These are phyloP conservation scores for Candida ipomoeae DNA, from an alignment of 805 yeast genomes.

Conservation along the genomic window DNA sequence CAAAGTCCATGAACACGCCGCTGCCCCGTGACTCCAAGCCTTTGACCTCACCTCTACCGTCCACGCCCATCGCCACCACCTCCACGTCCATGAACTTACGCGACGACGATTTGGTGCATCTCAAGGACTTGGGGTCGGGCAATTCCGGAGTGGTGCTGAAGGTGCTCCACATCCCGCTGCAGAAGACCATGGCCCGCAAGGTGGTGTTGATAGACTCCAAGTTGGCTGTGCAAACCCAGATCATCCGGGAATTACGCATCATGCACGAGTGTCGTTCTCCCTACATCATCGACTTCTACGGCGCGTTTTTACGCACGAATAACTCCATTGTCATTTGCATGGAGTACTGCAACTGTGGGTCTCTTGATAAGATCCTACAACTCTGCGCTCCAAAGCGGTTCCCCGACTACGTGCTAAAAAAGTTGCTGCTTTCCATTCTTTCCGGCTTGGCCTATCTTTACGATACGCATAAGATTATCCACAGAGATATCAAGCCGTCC, in stretches of 20 bases:
- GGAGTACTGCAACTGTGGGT: slow-evolving; percentile 96
- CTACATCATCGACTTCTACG: slow-evolving; percentile 84
- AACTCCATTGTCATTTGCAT: slow-evolving; percentile 83
- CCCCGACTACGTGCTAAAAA: slow-evolving; percentile 65
- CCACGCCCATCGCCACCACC: slow-evolving; percentile 35
- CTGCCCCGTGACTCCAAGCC: slow-evolving; percentile 4
- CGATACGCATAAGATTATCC: slow-evolving; percentile 81
- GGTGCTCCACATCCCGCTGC: slow-evolving; percentile 84
- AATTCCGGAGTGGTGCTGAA: slow-evolving; percentile 91
- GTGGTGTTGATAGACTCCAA: slow-evolving; percentile 82
- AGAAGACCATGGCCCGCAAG: slow-evolving; percentile 86
- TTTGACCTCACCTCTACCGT: slow-evolving; percentile 10
- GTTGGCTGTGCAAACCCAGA: slow-evolving; percentile 72
- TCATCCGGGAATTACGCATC: slow-evolving; percentile 81
- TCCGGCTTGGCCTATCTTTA: slow-evolving; percentile 81
- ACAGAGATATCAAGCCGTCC: slow-evolving; percentile 93
- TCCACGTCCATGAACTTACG: slow-evolving; percentile 25
- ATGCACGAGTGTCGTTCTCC: slow-evolving; percentile 86
- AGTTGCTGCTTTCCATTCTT: slow-evolving; percentile 70
- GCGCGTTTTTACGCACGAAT: slow-evolving; percentile 66
- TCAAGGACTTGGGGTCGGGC: slow-evolving; percentile 85
- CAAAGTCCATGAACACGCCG: slow-evolving; percentile 17
- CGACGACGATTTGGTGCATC: slow-evolving; percentile 62
- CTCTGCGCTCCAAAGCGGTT: slow-evolving; percentile 35
- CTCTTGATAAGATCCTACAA: slow-evolving; percentile 75